These are phyloP conservation scores for Boletus reticuloceps DNA, from an alignment of 768 basidiomycete species.

Conservation along the genomic window DNA sequence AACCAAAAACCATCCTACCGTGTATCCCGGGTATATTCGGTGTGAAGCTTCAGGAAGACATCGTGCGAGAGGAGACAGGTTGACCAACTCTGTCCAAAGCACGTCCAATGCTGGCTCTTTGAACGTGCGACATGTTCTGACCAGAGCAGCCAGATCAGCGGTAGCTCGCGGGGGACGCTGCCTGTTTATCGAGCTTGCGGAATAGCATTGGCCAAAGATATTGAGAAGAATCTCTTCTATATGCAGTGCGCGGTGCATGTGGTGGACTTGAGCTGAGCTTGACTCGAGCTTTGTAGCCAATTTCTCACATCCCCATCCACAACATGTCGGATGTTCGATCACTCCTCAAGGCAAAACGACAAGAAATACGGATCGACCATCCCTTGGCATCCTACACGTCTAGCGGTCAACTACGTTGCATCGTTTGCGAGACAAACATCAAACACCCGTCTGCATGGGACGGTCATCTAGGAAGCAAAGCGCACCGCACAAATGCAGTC, in stretches of 20 bases:
- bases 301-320: too few species aligned
- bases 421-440: constrained; percentile 57
- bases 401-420: constrained; percentile 67
- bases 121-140: background rate
- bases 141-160: background rate
- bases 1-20: background rate
- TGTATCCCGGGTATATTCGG: constrained; percentile 4
- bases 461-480: constrained; percentile 80
- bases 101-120: constrained; percentile 5
- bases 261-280: background rate
- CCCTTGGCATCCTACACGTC: constrained; percentile 68
- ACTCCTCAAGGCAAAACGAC: constrained; percentile 79
- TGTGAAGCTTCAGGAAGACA: constrained; percentile 5
- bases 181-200: background rate
- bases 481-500: constrained; percentile 65
- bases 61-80: constrained; percentile 3
- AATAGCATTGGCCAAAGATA: constrained; percentile 1
- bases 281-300: too few species aligned
- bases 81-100: constrained; percentile 3
- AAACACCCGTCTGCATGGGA: constrained; percentile 87
- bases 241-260: background rate
- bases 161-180: background rate
- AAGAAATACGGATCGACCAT: constrained; percentile 70
- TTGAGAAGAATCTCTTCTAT: constrained; percentile 1
- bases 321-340: constrained; percentile 78